phyloP scores from a whole-genome alignment of 2,329 filamentous ascomycete genomes.

The Talaromyces sp. region DNA sequence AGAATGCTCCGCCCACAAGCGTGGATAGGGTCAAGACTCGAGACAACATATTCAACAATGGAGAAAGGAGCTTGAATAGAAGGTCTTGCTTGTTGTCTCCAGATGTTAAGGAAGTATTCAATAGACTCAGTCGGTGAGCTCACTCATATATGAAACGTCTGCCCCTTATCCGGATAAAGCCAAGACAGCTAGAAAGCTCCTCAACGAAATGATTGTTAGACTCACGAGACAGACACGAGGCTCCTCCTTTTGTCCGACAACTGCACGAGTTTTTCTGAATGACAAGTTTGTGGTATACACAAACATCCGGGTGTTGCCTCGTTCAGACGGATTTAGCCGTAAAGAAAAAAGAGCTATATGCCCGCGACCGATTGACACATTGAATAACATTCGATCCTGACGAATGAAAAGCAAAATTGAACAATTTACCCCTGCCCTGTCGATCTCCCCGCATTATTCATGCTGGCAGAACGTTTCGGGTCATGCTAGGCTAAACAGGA shows the following conservation, averaged over 20 bases:
- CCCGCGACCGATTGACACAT: too few species aligned
- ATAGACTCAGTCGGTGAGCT: not conserved
- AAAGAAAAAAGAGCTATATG: not conserved
- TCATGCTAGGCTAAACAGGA: slow-evolving; percentile 4
- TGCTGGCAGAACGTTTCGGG: not conserved
- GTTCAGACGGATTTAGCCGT: slow-evolving; percentile 5
- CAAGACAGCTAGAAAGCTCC: not conserved
- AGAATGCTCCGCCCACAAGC: not conserved
- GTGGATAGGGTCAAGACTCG: not conserved
- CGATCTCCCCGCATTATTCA: slow-evolving; percentile 8
- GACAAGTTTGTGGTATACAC: not conserved
- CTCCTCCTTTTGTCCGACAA: slow-evolving; percentile 8
- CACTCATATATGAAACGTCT: slow-evolving; percentile 9
- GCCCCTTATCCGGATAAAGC: slow-evolving; percentile 6
- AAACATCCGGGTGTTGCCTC: not conserved
- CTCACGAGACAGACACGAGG: not conserved
- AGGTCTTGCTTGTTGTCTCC: not conserved
- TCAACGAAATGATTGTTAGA: not conserved
- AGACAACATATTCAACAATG: slow-evolving; percentile 3
- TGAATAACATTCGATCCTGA: not conserved
- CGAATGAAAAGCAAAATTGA: not conserved
- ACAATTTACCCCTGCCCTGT: not conserved
- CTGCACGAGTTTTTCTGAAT: not conserved
- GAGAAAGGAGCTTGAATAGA: not conserved
- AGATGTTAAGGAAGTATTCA: not conserved